These are phyloP conservation scores for Quercus cerris DNA, from an alignment of 306 rosid genomes.

Conservation along the genomic window DNA sequence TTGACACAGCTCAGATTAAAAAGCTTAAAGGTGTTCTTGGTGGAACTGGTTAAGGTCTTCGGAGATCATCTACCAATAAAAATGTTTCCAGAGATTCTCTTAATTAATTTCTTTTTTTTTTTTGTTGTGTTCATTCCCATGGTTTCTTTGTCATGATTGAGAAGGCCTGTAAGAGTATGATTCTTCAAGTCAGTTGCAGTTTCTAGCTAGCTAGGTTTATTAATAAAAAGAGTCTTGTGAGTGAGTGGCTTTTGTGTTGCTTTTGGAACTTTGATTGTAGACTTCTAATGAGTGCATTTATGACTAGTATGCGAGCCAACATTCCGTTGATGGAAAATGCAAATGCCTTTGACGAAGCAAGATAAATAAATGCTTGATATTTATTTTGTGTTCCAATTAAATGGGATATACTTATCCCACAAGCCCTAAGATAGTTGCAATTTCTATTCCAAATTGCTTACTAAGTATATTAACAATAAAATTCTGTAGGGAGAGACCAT, in stretches of 20 bases:
- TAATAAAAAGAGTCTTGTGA: too few species aligned
- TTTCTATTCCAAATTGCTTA: too few species aligned
- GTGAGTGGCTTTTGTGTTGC: too few species aligned
- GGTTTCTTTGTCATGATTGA: neutral
- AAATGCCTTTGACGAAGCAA: neutral
- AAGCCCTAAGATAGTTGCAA: too few species aligned
- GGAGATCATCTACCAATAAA: neutral
- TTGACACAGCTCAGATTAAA: constrained; percentile 53
- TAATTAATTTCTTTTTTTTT: neutral
- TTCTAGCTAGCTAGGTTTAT: neutral
- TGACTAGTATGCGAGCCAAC: too few species aligned
- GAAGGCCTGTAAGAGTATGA: neutral
- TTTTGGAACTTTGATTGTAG: too few species aligned
- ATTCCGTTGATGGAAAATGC: neutral
- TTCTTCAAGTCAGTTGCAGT: neutral
- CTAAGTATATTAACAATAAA: too few species aligned
- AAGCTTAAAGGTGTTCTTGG: constrained; percentile 91
- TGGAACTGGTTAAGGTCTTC: constrained; percentile 40
- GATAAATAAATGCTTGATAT: neutral
- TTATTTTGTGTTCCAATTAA: neutral
- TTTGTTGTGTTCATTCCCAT: neutral
- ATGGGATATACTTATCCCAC: neutral
- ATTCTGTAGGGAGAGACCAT: too few species aligned
- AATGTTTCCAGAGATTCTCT: neutral
- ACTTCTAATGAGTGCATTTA: too few species aligned